Conservation (phyloP, 2,329 filamentous ascomycete genomes). For the Geosmithia flava region DNA sequence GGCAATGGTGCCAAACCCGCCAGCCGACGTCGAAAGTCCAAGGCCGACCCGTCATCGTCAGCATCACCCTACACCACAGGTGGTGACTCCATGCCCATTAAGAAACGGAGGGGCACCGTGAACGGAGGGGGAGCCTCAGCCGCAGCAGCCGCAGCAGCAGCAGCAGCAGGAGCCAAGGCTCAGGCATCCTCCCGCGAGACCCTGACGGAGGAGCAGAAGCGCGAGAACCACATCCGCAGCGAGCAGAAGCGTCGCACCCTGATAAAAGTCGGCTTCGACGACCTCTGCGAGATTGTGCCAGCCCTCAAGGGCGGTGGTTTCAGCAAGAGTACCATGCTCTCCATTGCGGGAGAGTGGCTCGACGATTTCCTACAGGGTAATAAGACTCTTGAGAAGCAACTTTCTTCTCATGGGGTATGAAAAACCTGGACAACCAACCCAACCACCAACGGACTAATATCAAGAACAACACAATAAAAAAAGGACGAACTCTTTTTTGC, state of each 20-base stretch:
- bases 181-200: constrained; percentile 50
- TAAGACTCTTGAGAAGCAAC: constrained; percentile 38
- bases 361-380: constrained; percentile 62
- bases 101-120: constrained; percentile 36
- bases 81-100: constrained; percentile 18
- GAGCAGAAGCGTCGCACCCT: constrained; percentile 77
- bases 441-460: too few relatives aligned
- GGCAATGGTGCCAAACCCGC: not conserved
- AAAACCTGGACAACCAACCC: too few relatives aligned
- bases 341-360: constrained; percentile 67
- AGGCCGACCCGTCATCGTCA: constrained; percentile 20
- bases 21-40: constrained; percentile 22
- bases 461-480: too few relatives aligned
- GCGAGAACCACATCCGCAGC: constrained; percentile 76
- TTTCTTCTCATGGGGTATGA: constrained; percentile 21
- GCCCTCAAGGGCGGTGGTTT: constrained; percentile 61
- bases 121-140: constrained; percentile 10
- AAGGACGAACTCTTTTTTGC: too few relatives aligned
- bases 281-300: constrained; percentile 66
- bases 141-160: not conserved
- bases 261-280: constrained; percentile 73
- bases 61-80: not conserved
- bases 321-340: constrained; percentile 72
- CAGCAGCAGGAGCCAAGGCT: constrained; percentile 15
- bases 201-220: constrained; percentile 68